Base-by-base conservation (phyloP, 768 basidiomycete species). In the Tephrocybe sp. region DNA sequence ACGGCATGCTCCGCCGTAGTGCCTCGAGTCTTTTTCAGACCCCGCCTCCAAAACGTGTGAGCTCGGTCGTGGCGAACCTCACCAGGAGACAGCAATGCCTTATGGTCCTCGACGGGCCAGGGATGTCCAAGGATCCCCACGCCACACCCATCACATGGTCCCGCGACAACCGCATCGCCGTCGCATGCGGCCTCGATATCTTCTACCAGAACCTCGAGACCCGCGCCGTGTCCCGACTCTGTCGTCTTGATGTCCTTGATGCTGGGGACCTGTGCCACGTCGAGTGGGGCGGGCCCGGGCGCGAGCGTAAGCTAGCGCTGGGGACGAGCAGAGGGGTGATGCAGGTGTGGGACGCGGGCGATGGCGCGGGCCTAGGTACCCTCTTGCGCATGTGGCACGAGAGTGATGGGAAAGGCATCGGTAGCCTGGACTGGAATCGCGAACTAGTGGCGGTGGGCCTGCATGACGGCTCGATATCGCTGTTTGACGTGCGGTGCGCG, bases 61-160 rank as follows among this genome's bases (percentile, higher is more conserved):
- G 77, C 11, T 87, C 85, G 5, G 81, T 82, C 3, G 72, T 70
- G n/a, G 75, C 82, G 32, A 80, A 86, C 57, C 69, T 86, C 7
- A 78, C 70, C 31, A 69, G 72, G 50, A 73, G 73, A 37, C 74
- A 72, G 46, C 81, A 84, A 47, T 83, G 79, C 58, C 54, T 77
- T 2, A 70, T 84, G 56, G 77, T 79, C 0, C 69, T 86, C n/a
- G 85, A 87, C 56, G 82, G 80, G 12, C 85, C 84, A 0, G 83
- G 82, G 3, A 76, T 86, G 21, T 72, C 78, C 7, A 63, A 67
- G 5, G 75, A 83, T 52, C 67, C 73, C 8, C 77, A 79, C 44
- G 78, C 83, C 3, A 79, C 72, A 55, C 79, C 84, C 2, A 78
- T 86, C 49, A 69, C 76, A 30, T 87, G 85, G 84, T 86, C 84